Conservation (phyloP, 2,329 filamentous ascomycete genomes). For the Trichoderma hamatum region DNA sequence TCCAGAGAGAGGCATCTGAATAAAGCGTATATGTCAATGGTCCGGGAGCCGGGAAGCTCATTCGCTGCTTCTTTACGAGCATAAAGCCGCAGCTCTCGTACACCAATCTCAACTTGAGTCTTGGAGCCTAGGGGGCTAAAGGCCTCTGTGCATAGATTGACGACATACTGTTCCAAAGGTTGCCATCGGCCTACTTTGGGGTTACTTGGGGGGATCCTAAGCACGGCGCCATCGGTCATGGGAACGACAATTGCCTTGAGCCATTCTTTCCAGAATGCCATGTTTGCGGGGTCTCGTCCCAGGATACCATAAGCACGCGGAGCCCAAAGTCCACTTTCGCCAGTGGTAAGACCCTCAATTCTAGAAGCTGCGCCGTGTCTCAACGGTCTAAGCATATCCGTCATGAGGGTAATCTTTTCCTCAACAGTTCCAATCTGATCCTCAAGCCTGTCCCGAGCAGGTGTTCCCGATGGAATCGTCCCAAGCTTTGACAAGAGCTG, state of each 20-base stretch:
- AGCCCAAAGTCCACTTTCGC: slow-evolving; percentile 94
- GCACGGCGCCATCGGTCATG: slow-evolving; percentile 85
- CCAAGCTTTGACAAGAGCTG: slow-evolving; percentile 83
- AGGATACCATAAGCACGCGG: slow-evolving; percentile 92
- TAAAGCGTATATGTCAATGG: slow-evolving; percentile 87
- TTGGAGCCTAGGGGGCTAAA: slow-evolving; percentile 90
- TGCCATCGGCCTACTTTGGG: slow-evolving; percentile 94
- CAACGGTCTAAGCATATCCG: slow-evolving; percentile 88
- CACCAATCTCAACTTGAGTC: slow-evolving; percentile 89
- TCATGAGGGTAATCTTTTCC: slow-evolving; percentile 97
- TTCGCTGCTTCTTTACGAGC: slow-evolving; percentile 91
- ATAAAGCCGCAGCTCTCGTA: slow-evolving; percentile 88
- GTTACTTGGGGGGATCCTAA: slow-evolving; percentile 84
- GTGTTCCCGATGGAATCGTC: slow-evolving; percentile 75
- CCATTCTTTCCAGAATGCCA: slow-evolving; percentile 98
- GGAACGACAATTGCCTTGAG: slow-evolving; percentile 89
- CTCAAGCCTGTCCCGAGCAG: slow-evolving; percentile 80
- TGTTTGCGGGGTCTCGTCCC: slow-evolving; percentile 79
- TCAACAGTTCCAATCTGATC: slow-evolving; percentile 95
- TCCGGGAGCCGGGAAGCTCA: slow-evolving; percentile 88
- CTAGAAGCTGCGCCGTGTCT: slow-evolving; percentile 94
- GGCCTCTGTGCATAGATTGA: slow-evolving; percentile 95
- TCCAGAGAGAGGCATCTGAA: slow-evolving; percentile 89
- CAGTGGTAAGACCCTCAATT: slow-evolving; percentile 93
- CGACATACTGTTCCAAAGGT: slow-evolving; percentile 91